phyloP scores from a whole-genome alignment of 1,284 basidiomycete genomes.

The Peniophora sp. region DNA sequence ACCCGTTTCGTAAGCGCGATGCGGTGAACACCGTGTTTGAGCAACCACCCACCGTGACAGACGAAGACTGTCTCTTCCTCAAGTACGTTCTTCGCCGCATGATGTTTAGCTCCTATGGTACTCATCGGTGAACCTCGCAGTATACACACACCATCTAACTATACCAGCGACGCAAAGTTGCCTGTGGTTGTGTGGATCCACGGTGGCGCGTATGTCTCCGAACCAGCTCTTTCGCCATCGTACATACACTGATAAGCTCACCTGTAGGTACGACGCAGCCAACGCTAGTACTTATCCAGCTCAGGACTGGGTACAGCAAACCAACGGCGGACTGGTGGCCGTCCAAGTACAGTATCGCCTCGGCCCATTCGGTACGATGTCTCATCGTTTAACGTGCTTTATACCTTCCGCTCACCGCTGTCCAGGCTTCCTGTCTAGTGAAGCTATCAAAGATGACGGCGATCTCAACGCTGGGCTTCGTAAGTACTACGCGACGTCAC shows the following conservation, averaged over 20 bases:
- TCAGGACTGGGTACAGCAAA: slow-evolving; percentile 11
- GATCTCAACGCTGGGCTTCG: slow-evolving; percentile 23
- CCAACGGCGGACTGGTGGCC: slow-evolving; percentile 21
- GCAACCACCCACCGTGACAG: neutral
- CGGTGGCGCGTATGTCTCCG: neutral
- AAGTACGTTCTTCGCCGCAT: neutral
- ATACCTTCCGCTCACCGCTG: neutral
- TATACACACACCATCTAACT: neutral
- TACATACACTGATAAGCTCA: neutral
- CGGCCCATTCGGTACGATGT: slow-evolving; percentile 29
- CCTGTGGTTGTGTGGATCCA: slow-evolving; percentile 1
- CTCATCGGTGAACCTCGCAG: neutral
- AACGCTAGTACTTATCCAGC: slow-evolving; percentile 3
- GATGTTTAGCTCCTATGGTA: neutral
- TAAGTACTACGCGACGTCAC: slow-evolving; percentile 10
- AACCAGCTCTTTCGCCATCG: neutral
- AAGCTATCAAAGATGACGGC: slow-evolving; percentile 17
- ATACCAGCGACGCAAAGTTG: neutral
- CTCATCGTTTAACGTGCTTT: neutral
- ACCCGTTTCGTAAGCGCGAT: neutral
- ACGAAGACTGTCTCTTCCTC: slow-evolving; percentile 1
- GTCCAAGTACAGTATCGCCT: slow-evolving; percentile 34
- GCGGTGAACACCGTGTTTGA: neutral
- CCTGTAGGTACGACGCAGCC: slow-evolving; percentile 3
- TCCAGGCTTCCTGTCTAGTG: slow-evolving; percentile 21